A percentile compares a stretch with the other conserved stretches of the same genome.
Conservation (phyloP, 139 green algal genomes). For the Coelastrella sp. region DNA sequence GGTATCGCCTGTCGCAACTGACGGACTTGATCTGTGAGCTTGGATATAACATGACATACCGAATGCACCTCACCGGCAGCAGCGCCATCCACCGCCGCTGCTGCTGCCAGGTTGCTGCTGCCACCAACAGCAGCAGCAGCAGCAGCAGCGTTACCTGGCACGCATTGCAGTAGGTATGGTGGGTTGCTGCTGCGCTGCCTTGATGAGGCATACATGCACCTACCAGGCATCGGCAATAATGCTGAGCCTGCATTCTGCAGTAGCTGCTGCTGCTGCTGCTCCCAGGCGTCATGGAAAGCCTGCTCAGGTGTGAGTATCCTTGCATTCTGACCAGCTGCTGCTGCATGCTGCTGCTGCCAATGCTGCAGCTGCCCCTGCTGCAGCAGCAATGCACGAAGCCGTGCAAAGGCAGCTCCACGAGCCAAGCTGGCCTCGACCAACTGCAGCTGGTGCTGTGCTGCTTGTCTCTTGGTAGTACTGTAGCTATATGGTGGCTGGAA, state of each 20-base stretch:
- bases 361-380: slow-evolving; percentile 39
- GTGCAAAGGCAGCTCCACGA: slow-evolving; percentile 19
- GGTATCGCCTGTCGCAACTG: slow-evolving; percentile 10
- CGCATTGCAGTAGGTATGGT: slow-evolving; percentile 1
- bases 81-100: slow-evolving; percentile 12
- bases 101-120: slow-evolving; percentile 4
- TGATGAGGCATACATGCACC: not conserved
- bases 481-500: slow-evolving; percentile 37
- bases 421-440: slow-evolving; percentile 33
- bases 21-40: not conserved
- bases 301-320: slow-evolving; percentile 19
- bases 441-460: slow-evolving; percentile 22
- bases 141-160: slow-evolving; percentile 7
- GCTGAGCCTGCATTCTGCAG: slow-evolving; percentile 5
- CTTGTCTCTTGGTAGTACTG: slow-evolving; percentile 1
- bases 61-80: slow-evolving; percentile 7
- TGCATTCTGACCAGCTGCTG: not conserved
- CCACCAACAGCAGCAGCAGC: not conserved
- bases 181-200: not conserved
- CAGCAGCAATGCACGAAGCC: slow-evolving; percentile 27
- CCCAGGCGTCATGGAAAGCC: slow-evolving; percentile 16
- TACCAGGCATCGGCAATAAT: not conserved
- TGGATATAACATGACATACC: not conserved
- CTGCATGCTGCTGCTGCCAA: slow-evolving; percentile 44
- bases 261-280: slow-evolving; percentile 28